Base-by-base conservation (phyloP, 2,329 filamentous ascomycete species). In the Periconia sp. region DNA sequence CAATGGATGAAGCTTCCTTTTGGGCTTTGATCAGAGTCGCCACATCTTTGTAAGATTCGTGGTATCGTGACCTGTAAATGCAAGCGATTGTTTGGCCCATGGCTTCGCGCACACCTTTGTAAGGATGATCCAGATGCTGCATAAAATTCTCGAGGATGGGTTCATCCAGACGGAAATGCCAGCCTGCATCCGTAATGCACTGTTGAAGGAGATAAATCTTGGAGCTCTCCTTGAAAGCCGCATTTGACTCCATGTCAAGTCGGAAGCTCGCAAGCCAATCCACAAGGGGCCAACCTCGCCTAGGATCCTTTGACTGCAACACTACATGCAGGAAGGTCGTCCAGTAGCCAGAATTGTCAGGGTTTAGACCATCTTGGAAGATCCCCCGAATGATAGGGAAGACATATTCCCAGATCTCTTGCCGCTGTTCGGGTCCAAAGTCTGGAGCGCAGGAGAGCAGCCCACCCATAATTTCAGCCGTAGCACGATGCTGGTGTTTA, bases 171-270 rank as follows among this genome's bases (percentile, higher is more conserved):
- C 90, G 90, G 78, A 96, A 99, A 69, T 99, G 94, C 94, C 95
- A 99, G 1, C 94, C 94, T 24, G 86, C 83, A 59, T 96, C 91
- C 31, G 85, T 85, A 46, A 99, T 88, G 50, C 89, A 82, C 55
- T 95, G 90, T 56, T 96, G 90, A 13, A 99, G 78, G 21, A 99
- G 76, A 54, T 94, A 87, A 12, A 99, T 89, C 74, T 97, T 96
- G 19, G 92, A 95, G 41, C 92, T 96, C 68, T 99, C 95, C 69
- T 99, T 99, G 80, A 99, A 99, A 0, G 94, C 94, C 4, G 95
- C 94, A 65, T 97, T 96, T 0, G 92, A 96, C 5, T 83, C 78
- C 86, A 97, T 92, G 66, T 99, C 94, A 8, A 99, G 78, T 21
- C 90, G 83, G 81, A 97, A 97, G 40, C 85, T 83, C 33, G 87